Conservation (phyloP, 2,329 filamentous ascomycete genomes). For the Diaporthe sp. region DNA sequence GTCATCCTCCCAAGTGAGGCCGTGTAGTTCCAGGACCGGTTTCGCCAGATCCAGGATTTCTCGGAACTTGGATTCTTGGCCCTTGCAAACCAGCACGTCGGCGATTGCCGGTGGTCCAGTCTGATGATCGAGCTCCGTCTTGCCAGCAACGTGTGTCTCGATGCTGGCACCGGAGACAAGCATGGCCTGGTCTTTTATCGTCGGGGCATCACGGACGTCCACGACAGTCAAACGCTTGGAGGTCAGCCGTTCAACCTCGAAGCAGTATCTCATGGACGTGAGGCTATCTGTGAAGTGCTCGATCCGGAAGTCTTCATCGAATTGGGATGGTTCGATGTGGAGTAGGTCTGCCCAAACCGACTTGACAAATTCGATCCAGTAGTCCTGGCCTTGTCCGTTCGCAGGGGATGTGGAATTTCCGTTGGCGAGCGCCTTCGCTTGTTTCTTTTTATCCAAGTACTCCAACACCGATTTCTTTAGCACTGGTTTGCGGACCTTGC, state of each 20-base stretch:
- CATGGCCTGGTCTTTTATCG: not conserved
- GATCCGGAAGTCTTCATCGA: not conserved
- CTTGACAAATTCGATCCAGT: constrained; percentile 7
- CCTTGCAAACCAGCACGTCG: not conserved
- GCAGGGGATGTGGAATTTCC: rapidly evolving
- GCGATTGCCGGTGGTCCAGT: not conserved
- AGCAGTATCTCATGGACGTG: constrained; percentile 16
- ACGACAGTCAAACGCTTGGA: constrained; percentile 14
- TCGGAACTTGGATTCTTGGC: not conserved
- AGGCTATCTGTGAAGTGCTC: constrained; percentile 24
- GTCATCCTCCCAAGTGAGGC: not conserved
- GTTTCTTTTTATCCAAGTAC: not conserved
- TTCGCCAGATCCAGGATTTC: not conserved
- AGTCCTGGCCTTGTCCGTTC: not conserved
- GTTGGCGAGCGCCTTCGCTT: not conserved
- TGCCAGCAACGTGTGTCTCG: not conserved
- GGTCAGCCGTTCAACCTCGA: not conserved
- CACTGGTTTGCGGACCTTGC: constrained; percentile 12
- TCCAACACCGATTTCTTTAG: not conserved
- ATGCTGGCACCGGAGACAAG: not conserved
- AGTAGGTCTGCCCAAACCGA: not conserved
- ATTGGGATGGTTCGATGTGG: not conserved
- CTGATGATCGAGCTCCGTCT: not conserved
- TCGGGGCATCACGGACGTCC: not conserved
- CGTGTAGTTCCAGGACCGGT: not conserved